These are phyloP conservation scores for Penicillium malachiteum DNA, from an alignment of 495 filamentous ascomycete species.

Conservation along the genomic window DNA sequence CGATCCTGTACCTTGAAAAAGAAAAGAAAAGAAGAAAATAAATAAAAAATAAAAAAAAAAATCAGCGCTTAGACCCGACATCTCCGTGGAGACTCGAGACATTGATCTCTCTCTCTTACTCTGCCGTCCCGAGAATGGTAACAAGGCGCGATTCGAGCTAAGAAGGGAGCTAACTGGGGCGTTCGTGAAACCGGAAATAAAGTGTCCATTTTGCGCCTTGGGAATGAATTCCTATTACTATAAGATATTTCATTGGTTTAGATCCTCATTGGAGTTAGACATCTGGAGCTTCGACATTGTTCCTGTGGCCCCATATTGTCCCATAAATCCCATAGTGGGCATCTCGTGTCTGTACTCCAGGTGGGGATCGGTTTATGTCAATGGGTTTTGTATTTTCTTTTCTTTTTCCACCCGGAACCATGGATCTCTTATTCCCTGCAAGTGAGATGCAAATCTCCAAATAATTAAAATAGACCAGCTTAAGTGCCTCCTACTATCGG, in stretches of 20 bases:
- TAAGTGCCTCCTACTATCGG: neutral
- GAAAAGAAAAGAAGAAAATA: neutral
- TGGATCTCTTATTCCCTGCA: neutral
- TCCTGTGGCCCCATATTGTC: too few relatives aligned
- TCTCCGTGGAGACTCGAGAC: slow-evolving; percentile 6
- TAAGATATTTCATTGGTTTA: too few relatives aligned
- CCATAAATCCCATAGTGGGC: too few relatives aligned
- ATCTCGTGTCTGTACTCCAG: too few relatives aligned
- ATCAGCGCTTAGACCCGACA: slow-evolving; percentile 5
- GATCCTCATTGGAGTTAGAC: too few relatives aligned
- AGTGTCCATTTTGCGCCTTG: neutral
- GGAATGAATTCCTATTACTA: neutral
- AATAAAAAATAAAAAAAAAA: neutral
- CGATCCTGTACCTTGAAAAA: slow-evolving; percentile 3
- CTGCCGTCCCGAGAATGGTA: neutral
- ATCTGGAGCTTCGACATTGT: too few relatives aligned
- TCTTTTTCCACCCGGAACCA: neutral
- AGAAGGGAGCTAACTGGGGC: neutral
- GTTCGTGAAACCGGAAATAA: neutral
- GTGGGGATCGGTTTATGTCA: neutral
- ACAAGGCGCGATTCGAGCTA: neutral
- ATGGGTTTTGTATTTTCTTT: neutral
- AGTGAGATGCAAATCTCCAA: slow-evolving; percentile 6
- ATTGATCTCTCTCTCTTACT: too few relatives aligned
- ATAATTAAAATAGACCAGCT: neutral